Base-by-base conservation (phyloP, 2,329 filamentous ascomycete genomes). In the Aspergillus costaricaensis region DNA sequence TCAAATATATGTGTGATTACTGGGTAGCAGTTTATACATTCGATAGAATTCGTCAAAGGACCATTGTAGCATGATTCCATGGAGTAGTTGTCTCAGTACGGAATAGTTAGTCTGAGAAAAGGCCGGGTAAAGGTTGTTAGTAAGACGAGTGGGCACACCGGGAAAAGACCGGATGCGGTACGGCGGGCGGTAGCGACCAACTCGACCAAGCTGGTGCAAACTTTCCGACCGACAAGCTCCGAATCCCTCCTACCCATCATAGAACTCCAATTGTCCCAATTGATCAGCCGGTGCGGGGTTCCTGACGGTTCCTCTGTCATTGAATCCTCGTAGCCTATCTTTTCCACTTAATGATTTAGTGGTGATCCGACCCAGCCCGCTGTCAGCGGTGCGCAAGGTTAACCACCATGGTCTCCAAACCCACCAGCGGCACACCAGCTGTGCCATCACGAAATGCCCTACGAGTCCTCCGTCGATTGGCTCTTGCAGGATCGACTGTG, bases 391-490 rank as follows among this genome's bases (percentile, higher is more conserved):
- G 65, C 62, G 57, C 62, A 66, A 51, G 63, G 61, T 63, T 38
- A 51, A 55, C 41, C 57, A 66, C 58, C 57, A 77, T 77, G 71
- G 70, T 75, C 55, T 57, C 72, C 41, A 72, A 72, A 61, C 66
- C 74, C 61, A 61, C 67, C 54, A 68, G 66, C 55, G 62, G 66
- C 54, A 65, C 68, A 39, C 66, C 76, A 19, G 64, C 72, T 57
- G 74, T 79, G 39, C 79, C 79, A 23, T 80, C 79, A 23, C 77
- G 77, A 61, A 78, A 78, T 70, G 77, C 78, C 47, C 71, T 80
- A 19, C 77, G 77, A 61, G 74, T 76, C 10, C 74, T 75, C n/a
- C 72, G 73, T 17, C 67, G 69, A 55, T 58, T 75, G 38, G 73
- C 73, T 17, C 66, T 75, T n/a, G 71, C 73, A 5, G 73, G 73